Conservation (phyloP, 805 yeast genomes). For the Teunomyces atbi region DNA sequence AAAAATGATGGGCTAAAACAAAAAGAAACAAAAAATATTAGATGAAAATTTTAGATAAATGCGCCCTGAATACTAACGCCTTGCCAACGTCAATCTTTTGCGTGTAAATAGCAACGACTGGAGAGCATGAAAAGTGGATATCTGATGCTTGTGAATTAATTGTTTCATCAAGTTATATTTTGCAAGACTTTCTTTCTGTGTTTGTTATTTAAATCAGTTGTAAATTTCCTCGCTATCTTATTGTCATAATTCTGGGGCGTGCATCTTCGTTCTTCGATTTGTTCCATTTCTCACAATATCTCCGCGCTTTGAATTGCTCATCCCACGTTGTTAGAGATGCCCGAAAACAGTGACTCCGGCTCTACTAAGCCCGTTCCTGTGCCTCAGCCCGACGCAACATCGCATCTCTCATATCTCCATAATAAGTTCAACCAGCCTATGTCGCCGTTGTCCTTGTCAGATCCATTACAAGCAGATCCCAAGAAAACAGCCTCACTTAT, state of each 20-base stretch:
- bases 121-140: too few species aligned
- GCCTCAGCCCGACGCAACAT: background rate
- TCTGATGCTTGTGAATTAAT: too few species aligned
- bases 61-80: too few species aligned
- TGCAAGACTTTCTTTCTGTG: too few species aligned
- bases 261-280: background rate
- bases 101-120: too few species aligned
- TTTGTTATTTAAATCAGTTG: background rate
- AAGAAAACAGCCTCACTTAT: background rate
- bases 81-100: too few species aligned
- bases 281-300: background rate
- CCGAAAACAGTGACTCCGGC: slow-evolving; percentile 1
- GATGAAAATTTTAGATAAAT: too few species aligned
- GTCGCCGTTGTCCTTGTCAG: slow-evolving; percentile 32
- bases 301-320: background rate
- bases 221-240: too few species aligned
- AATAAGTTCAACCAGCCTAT: slow-evolving; percentile 28
- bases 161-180: too few species aligned
- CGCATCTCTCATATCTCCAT: slow-evolving; percentile 1
- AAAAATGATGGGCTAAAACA: too few species aligned
- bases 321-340: background rate
- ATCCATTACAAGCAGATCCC: slow-evolving; percentile 2
- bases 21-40: too few species aligned
- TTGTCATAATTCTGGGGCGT: background rate
- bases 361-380: slow-evolving; percentile 1